phyloP scores from a whole-genome alignment of 2,329 filamentous ascomycete genomes.

The Neofusicoccum cordaticola region DNA sequence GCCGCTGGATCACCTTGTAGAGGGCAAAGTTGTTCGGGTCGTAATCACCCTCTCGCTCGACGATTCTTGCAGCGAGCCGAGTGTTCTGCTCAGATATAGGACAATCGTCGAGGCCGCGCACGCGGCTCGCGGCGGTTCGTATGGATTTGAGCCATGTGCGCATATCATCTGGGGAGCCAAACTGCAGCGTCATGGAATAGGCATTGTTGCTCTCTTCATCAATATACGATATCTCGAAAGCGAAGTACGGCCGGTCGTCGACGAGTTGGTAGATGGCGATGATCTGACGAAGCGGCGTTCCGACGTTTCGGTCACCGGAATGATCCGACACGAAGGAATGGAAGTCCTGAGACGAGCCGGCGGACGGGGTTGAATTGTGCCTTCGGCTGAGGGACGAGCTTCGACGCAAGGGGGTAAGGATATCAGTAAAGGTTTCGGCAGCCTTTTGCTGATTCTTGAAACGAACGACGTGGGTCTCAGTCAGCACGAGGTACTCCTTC shows the following conservation, averaged over 20 bases:
- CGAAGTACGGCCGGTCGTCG: slow-evolving; percentile 64
- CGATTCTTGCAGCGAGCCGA: slow-evolving; percentile 59
- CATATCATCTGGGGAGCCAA: slow-evolving; percentile 62
- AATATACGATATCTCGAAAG: slow-evolving; percentile 65
- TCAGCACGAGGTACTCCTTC: slow-evolving; percentile 69
- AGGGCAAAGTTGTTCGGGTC: slow-evolving; percentile 65
- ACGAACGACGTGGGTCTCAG: slow-evolving; percentile 64
- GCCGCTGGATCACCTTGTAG: slow-evolving; percentile 65
- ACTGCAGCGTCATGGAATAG: slow-evolving; percentile 62
- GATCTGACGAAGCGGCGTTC: slow-evolving; percentile 63
- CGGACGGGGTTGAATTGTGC: slow-evolving; percentile 58
- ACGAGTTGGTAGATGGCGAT: slow-evolving; percentile 66
- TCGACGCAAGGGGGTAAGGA: slow-evolving; percentile 28
- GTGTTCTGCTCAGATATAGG: slow-evolving; percentile 59
- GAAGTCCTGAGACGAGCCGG: slow-evolving; percentile 60
- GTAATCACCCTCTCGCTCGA: slow-evolving; percentile 67
- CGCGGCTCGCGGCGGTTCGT: slow-evolving; percentile 57
- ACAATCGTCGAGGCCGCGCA: slow-evolving; percentile 50
- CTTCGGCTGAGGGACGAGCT: slow-evolving; percentile 49
- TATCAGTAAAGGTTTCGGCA: slow-evolving; percentile 56
- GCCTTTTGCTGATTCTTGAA: slow-evolving; percentile 68
- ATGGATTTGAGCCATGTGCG: slow-evolving; percentile 64
- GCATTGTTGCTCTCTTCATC: slow-evolving; percentile 63
- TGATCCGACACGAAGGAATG: slow-evolving; percentile 51
- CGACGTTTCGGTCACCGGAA: slow-evolving; percentile 54